phyloP scores from a whole-genome alignment of 2,329 filamentous ascomycete genomes.

The Akanthomyces dipterigenus region DNA sequence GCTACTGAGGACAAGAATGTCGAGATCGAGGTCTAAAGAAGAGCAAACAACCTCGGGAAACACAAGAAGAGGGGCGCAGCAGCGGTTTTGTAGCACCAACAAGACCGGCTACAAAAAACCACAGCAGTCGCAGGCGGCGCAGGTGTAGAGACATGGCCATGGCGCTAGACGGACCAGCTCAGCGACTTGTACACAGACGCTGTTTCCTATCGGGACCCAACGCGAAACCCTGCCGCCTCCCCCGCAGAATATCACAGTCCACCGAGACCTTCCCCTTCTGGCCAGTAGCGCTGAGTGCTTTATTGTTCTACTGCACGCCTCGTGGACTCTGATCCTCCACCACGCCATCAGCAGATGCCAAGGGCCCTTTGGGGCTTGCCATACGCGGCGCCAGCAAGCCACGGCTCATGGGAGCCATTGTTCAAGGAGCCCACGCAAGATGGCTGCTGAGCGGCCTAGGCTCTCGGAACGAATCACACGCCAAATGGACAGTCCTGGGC shows the following conservation, averaged over 20 bases:
- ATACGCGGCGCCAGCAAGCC: not conserved
- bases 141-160: not conserved
- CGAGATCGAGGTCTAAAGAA: not conserved
- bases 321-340: not conserved
- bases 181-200: not conserved
- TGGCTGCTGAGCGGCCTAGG: not conserved
- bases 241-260: constrained; percentile 3
- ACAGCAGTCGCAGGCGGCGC: not conserved
- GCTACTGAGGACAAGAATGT: not conserved
- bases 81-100: constrained; percentile 7
- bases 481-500: not conserved
- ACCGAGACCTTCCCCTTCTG: not conserved
- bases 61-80: not conserved
- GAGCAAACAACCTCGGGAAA: not conserved
- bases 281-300: constrained; percentile 1
- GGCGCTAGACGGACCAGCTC: not conserved
- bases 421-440: not conserved
- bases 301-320: constrained; percentile 1
- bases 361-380: not conserved
- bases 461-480: not conserved
- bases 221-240: constrained; percentile 5
- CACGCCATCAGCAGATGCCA: not conserved
- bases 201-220: not conserved
- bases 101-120: not conserved
- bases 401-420: not conserved